Conservation (phyloP, 2,329 filamentous ascomycete species). For the Colletotrichum sp. region DNA sequence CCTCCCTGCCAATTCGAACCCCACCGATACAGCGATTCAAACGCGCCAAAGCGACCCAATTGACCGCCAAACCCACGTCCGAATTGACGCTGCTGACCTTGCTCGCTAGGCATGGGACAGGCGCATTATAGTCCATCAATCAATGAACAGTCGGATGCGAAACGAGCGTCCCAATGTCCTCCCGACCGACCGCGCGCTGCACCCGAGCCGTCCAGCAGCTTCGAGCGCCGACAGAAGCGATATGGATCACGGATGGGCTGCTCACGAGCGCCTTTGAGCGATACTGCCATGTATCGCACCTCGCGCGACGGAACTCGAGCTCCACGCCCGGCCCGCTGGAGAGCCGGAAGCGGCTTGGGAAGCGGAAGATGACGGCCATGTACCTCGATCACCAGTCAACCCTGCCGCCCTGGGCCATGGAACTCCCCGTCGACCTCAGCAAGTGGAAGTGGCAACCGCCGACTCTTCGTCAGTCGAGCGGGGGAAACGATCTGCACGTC, state of each 20-base stretch:
- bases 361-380: conserved; percentile 58
- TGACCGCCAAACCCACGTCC: neutral
- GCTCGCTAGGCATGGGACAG: neutral
- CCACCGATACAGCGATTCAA: neutral
- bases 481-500: conserved; percentile 21
- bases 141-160: neutral
- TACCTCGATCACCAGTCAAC: conserved; percentile 42
- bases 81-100: neutral
- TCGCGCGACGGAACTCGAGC: conserved; percentile 32
- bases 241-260: conserved; percentile 66
- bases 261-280: conserved; percentile 55
- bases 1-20: neutral
- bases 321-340: conserved; percentile 60
- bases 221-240: conserved; percentile 40
- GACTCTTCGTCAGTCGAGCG: conserved; percentile 31
- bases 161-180: neutral
- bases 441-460: conserved; percentile 60
- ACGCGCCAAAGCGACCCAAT: neutral
- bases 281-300: conserved; percentile 37
- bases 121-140: neutral
- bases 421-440: conserved; percentile 46
- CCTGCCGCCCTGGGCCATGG: conserved; percentile 51
- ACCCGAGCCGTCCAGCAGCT: conserved; percentile 49
- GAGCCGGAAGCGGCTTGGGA: conserved; percentile 56
- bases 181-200: conserved; percentile 44